A percentile compares a stretch with the other conserved stretches of the same genome.
phyloP scores from a whole-genome alignment of 1,284 basidiomycete species.

The Peniophora sp. region DNA sequence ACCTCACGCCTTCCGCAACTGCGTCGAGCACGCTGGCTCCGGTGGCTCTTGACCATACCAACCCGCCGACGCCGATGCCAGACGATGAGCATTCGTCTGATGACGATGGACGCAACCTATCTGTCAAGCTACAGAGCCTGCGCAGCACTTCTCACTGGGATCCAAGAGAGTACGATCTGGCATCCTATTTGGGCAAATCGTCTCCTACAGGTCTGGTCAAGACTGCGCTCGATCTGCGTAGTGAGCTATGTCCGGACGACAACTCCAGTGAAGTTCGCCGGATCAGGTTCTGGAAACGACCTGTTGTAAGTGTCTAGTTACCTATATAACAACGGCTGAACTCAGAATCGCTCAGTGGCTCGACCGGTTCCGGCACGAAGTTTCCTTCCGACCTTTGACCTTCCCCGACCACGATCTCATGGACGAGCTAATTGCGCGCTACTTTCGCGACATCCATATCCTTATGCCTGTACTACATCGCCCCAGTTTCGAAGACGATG shows the following conservation, averaged over 20 bases:
- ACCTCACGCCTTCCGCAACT: too few species aligned
- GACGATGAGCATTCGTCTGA: not conserved
- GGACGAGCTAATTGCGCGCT: slow-evolving; percentile 34
- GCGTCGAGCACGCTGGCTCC: too few species aligned
- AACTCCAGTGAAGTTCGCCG: too few species aligned
- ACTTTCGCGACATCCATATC: slow-evolving; percentile 34
- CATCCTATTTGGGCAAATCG: too few species aligned
- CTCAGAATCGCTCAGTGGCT: not conserved
- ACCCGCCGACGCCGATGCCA: too few species aligned
- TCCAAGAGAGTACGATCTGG: too few species aligned
- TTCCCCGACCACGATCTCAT: slow-evolving; percentile 31
- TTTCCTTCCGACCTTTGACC: slow-evolving; percentile 11
- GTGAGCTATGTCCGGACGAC: too few species aligned
- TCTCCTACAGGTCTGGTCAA: too few species aligned
- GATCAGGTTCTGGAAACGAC: not conserved
- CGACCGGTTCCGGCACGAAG: not conserved
- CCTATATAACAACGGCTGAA: not conserved
- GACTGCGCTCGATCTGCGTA: not conserved
- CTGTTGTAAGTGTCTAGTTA: not conserved
- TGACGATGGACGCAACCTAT: not conserved
- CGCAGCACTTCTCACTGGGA: too few species aligned
- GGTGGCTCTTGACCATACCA: too few species aligned
- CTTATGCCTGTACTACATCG: slow-evolving; percentile 43
- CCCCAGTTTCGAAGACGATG: slow-evolving; percentile 34
- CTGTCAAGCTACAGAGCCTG: not conserved